Evolutionary conservation across 495 filamentous ascomycete genomes (phyloP).

Genomic region (Hapsidospora chrysogenum): DNA sequence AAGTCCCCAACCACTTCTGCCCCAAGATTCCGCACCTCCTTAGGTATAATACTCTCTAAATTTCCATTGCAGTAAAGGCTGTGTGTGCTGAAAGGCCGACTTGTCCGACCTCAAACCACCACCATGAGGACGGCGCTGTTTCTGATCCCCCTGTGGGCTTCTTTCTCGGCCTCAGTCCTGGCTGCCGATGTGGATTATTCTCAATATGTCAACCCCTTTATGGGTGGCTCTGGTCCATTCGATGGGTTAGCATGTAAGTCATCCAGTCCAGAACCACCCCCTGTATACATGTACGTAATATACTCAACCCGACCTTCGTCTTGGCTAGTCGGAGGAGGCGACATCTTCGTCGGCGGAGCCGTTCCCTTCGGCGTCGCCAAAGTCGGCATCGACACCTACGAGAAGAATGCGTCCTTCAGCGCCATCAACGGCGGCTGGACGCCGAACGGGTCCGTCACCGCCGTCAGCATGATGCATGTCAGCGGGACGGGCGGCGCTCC

Average conservation of each 20-base stretch:
- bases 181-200: not conserved
- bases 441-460: conserved; percentile 40
- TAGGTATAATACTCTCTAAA: too few relatives aligned
- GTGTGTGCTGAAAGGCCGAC: too few relatives aligned
- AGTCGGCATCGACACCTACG: conserved; percentile 42
- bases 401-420: conserved; percentile 29
- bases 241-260: not conserved
- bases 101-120: too few relatives aligned
- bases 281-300: too few relatives aligned
- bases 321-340: too few relatives aligned
- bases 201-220: conserved; percentile 1
- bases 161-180: not conserved
- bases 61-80: too few relatives aligned
- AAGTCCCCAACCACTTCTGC: too few relatives aligned
- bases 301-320: too few relatives aligned
- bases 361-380: conserved; percentile 59
- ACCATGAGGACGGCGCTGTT: too few relatives aligned
- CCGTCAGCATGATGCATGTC: conserved; percentile 60
- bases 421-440: conserved; percentile 52
- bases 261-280: too few relatives aligned
- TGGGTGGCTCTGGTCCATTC: not conserved
- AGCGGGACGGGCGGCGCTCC: conserved; percentile 58
- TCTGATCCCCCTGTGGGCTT: too few relatives aligned
- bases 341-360: conserved; percentile 51
- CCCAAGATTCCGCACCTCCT: too few relatives aligned